Conservation (phyloP, 2,329 filamentous ascomycete species). For the Exophiala lecanii-corni region DNA sequence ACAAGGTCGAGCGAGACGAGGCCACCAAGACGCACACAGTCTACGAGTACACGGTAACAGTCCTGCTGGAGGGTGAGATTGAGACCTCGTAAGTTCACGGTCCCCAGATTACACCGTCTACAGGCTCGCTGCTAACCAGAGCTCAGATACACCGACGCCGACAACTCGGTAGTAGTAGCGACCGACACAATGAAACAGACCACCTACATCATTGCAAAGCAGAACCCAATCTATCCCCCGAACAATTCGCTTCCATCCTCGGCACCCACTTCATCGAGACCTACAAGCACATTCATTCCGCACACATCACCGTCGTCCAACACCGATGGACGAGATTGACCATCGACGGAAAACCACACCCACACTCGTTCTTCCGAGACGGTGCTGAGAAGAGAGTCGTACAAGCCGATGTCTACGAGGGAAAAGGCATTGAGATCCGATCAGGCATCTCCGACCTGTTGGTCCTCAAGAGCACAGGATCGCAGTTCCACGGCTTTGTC, state of each 20-base stretch:
- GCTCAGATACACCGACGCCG: slow-evolving; percentile 77
- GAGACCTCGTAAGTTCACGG: slow-evolving; percentile 67
- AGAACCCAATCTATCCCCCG: slow-evolving; percentile 89
- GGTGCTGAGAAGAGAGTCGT: slow-evolving; percentile 82
- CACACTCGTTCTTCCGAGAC: slow-evolving; percentile 90
- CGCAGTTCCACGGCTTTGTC: slow-evolving; percentile 91
- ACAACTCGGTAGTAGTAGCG: slow-evolving; percentile 92
- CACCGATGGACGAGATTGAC: slow-evolving; percentile 90
- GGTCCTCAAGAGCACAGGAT: slow-evolving; percentile 94
- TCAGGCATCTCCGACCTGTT: slow-evolving; percentile 76
- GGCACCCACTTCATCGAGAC: slow-evolving; percentile 83
- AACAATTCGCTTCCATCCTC: slow-evolving; percentile 81
- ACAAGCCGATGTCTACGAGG: slow-evolving; percentile 64
- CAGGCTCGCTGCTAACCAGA: no score
- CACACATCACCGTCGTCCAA: slow-evolving; percentile 74
- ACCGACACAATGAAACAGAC: slow-evolving; percentile 99
- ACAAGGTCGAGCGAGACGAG: slow-evolving; percentile 82
- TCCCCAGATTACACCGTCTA: no score
- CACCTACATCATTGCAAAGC: slow-evolving; percentile 89
- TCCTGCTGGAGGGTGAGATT: slow-evolving; percentile 88
- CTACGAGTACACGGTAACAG: slow-evolving; percentile 91
- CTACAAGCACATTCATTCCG: slow-evolving; percentile 82
- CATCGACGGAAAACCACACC: slow-evolving; percentile 83
- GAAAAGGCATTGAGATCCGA: slow-evolving; percentile 66
- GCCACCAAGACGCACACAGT: slow-evolving; percentile 76